Conservation (phyloP, 164 flowering plant species). For the Chimonanthus salicifolius region DNA sequence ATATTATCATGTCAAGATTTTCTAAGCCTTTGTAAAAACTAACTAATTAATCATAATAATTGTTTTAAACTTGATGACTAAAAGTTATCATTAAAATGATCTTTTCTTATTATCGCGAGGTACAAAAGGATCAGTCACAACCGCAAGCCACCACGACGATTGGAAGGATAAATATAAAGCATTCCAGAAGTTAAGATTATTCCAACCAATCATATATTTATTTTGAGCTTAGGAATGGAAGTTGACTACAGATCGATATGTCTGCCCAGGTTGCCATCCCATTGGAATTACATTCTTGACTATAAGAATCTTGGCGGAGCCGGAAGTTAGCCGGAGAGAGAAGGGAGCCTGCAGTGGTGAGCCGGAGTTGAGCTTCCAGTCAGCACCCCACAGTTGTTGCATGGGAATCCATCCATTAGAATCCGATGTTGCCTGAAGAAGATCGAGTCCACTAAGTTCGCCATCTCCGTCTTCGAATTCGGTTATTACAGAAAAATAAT, state of each 20-base stretch:
- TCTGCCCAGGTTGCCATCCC: slow-evolving; percentile 56
- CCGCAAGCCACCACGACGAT: no score
- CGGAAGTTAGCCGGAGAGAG: slow-evolving; percentile 38
- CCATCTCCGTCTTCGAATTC: slow-evolving; percentile 56
- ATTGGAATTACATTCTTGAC: slow-evolving; percentile 56
- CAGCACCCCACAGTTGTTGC: slow-evolving; percentile 71
- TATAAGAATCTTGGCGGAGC: slow-evolving; percentile 34
- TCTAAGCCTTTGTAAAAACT: no score
- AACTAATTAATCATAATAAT: no score
- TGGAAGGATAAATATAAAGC: no score
- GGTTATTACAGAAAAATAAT: slow-evolving; percentile 39
- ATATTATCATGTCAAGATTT: no score
- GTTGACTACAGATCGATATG: slow-evolving; percentile 54
- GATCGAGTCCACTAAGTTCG: slow-evolving; percentile 37
- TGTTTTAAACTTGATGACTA: no score
- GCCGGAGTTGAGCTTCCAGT: slow-evolving; percentile 48
- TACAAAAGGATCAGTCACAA: no score
- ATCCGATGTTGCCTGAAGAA: slow-evolving; percentile 19
- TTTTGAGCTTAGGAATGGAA: slow-evolving; percentile 4
- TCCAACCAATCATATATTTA: no score
- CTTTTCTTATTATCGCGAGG: no score
- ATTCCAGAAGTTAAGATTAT: no score
- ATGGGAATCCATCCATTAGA: slow-evolving; percentile 29
- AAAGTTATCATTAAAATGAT: no score
- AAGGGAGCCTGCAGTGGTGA: slow-evolving; percentile 37